Percentiles rank a stretch among this genome's conserved stretches.
Conservation (phyloP, 139 green algal species). For the Closterium sp. region DNA sequence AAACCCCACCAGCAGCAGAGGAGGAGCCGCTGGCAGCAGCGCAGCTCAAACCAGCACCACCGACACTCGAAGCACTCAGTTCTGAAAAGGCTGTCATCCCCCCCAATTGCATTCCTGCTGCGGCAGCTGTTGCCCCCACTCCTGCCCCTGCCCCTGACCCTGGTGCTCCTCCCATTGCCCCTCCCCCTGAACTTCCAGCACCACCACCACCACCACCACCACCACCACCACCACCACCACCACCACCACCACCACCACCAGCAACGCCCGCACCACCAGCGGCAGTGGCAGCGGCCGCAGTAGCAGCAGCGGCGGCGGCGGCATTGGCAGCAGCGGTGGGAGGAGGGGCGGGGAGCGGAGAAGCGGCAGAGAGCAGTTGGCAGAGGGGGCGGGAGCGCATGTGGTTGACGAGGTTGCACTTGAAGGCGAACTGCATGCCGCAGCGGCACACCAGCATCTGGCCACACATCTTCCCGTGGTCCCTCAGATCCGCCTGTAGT, state of each 20-base stretch:
- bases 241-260: no score
- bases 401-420: conserved; percentile 50
- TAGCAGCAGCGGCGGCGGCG: no score
- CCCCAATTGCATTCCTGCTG: not conserved
- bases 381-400: conserved; percentile 29
- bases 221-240: no score
- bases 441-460: conserved; percentile 37
- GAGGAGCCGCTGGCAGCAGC: no score
- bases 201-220: no score
- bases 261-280: no score
- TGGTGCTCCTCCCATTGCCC: not conserved
- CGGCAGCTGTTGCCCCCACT: not conserved
- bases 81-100: not conserved
- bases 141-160: not conserved
- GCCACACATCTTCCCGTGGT: conserved; percentile 47
- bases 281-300: not conserved
- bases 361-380: not conserved
- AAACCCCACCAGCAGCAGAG: no score
- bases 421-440: conserved; percentile 39
- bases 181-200: not conserved
- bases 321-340: not conserved
- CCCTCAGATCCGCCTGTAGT: conserved; percentile 41
- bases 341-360: not conserved
- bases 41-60: no score
- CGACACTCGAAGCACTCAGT: no score